Evolutionary conservation across 768 basidiomycete species (phyloP), one percentile per base, ranked within the genome.

Genomic region (Lyophyllum atratum): DNA sequence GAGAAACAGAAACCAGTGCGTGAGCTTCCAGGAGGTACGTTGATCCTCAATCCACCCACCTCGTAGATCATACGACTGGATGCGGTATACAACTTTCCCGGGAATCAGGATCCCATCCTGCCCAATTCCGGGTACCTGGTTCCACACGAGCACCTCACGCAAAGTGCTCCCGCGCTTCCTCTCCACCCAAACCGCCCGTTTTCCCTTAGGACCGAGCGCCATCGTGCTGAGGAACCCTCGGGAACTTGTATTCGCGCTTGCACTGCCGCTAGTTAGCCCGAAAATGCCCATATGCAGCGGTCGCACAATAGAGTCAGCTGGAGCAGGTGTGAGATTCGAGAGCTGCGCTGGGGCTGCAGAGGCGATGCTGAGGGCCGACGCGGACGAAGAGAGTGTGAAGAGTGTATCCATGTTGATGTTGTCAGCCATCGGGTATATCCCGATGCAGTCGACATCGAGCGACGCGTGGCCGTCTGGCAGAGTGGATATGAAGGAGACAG

Each of bases 161-260:
- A 67, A 50, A 15, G 75, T 76, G 49, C 71, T 78, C 14, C 74
- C 70, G 28, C 77, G 67, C 61, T 71, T 72, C 17, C 84, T 74
- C 66, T 85, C 82, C 5, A 85, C 68, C 84, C 85, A 86, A 4
- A 84, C 68, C 4, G 81, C 84, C 2, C 84, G 75, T 49, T 72
- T 77, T 0, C 79, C 82, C 57, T 80, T 75, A 0, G 74, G 67
- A 6, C 84, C 84, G 3, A 85, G 62, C 1, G 70, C 67, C 59
- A 77, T 77, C 1, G 84, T 63, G 43, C 79, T 82, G 29, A 85
- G 72, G 57, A 85, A 85, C 3, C 80, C 81, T 4, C 76, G 76
- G 1, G 75, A 66, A 37, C 56, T 61, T 11, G 42, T 54, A 54
- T 53, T 34, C 14, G 26, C 22, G 14, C 12, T 7, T 22, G n/a